Base-by-base conservation (phyloP, 1,284 basidiomycete genomes). In the Tylopilus orsonianus region DNA sequence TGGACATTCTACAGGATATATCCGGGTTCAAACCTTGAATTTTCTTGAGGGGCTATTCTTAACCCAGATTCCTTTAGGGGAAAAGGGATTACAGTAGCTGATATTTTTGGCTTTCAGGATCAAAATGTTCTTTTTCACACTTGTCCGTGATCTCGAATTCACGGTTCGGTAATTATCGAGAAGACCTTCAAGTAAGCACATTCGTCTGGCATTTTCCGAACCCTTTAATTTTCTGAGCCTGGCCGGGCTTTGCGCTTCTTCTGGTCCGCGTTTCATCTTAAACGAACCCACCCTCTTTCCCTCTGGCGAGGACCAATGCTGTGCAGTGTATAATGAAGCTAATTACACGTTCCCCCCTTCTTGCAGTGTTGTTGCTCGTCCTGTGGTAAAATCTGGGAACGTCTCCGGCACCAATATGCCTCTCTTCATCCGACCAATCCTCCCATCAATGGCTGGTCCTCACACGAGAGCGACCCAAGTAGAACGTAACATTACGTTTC, bases 181-280 rank as follows among this genome's bases (percentile, higher is more conserved):
- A 83, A 83, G 67, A 76, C 74, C 47, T 72, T 80, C 62, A 83
- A 82, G 81, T 84, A 61, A 70, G 80, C 42, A 53, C 19, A 22
- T 46, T 46, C 43, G 10, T 35, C 41, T 59, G 52, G 53, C 48
- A 44, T 44, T 48, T 46, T 38, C 54, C 57, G 50, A 45, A 30
- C 37, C 44, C 54, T 45, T 54, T 59, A 42, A 57, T 58, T 60
- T 53, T 58, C 44, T 52, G 53, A 48, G 44, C 7, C 29, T 14
- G 29, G 43, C 44, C 26, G 41, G 42, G 35, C 36, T 34, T 29
- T 26, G 29, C 33, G 47, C 51, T 54, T 64, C 54, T 54, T 10
- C 30, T 47, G 22, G 41, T 23, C 41, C 44, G 55, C 32, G 62
- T 64, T 62, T 64, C 63, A 64, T 58, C 41, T 44, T 36, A 46